Evolutionary conservation across 2,329 filamentous ascomycete species (phyloP).

Genomic region (Malbranchea zuffiana): DNA sequence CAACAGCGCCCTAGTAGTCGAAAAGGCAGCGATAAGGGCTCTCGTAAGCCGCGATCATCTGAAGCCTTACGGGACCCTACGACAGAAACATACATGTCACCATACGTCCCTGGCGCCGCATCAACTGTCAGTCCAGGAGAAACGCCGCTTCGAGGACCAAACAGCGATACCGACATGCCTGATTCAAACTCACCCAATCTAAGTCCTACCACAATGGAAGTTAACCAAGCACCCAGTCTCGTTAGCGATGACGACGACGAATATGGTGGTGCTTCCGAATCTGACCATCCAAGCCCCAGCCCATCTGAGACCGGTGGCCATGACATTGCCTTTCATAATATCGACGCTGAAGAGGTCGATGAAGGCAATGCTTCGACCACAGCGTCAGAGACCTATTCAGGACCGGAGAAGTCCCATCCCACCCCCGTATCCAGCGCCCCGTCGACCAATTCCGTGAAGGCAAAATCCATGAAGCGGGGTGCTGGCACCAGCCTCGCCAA

Average conservation of each 20-base stretch:
- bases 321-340: slow-evolving; percentile 38
- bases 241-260: slow-evolving; percentile 67
- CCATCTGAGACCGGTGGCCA: slow-evolving; percentile 43
- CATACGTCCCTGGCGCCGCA: slow-evolving; percentile 30
- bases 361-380: slow-evolving; percentile 24
- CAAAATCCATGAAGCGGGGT: slow-evolving; percentile 14
- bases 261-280: slow-evolving; percentile 59
- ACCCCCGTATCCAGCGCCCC: slow-evolving; percentile 23
- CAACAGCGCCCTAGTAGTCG: slow-evolving; percentile 45
- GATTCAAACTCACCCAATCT: slow-evolving; percentile 41
- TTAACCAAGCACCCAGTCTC: slow-evolving; percentile 67
- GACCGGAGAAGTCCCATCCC: slow-evolving; percentile 22
- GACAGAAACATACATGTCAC: slow-evolving; percentile 19
- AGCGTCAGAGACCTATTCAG: slow-evolving; percentile 25
- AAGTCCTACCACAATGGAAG: slow-evolving; percentile 58
- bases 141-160: neutral
- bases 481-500: neutral
- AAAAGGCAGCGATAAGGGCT: slow-evolving; percentile 42
- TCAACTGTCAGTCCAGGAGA: slow-evolving; percentile 27
- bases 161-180: slow-evolving; percentile 40
- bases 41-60: slow-evolving; percentile 32
- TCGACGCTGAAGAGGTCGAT: slow-evolving; percentile 38
- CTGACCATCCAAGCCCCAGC: slow-evolving; percentile 43
- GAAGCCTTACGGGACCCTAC: slow-evolving; percentile 28
- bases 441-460: slow-evolving; percentile 19